Evolutionary conservation across 1,139 yeast genomes (phyloP), one percentile per base, ranked within the genome.

Genomic region (Spencermartinsiella ligniputridi): DNA sequence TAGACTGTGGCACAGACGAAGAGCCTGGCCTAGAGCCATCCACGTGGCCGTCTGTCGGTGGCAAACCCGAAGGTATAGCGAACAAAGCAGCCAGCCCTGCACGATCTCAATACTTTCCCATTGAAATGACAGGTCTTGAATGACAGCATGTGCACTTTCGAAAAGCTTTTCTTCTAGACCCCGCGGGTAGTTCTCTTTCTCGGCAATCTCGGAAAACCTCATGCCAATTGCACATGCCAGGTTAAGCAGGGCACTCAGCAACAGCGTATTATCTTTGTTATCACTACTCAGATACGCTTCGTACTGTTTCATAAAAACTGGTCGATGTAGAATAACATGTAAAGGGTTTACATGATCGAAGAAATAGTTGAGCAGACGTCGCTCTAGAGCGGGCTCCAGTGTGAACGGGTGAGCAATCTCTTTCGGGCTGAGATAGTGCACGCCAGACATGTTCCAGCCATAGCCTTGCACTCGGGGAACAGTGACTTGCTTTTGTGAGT

Each of bases 381-480:
- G 44, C 8, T 39, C 25, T 18, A 52, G 44, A 3, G 44, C 44
- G 1, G 40, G 40, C 9, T 38, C 29, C 24, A 55, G 42, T 1
- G 42, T 38, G 2, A 47, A 40, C 1, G 53, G 52, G 6, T 61
- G 58, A 2, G 78, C 76, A 17, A 75, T 58, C 5, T 60, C 60
- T 34, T 72, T 72, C 4, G 71, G 64, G 20, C 62, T 61, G 16
- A 78, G 54, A 55, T 76, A 81, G 51, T 74, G 74, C 17, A 71
- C 71, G 1, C 86, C 85, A 30, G 77, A 70, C 76, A 79, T 67
- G 57, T 81, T 81, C 85, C 85, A 81, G 13, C 83, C 85, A 55
- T 78, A 81, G 50, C 71, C 75, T 56, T 81, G 86, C 16, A 71
- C 64, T 46, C 86, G 61, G 3, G 87, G 87, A 11, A 76, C 54